Percentiles rank a stretch among this genome's conserved stretches.
Conservation (phyloP, 768 basidiomycete genomes). For the Lactarius vividus region DNA sequence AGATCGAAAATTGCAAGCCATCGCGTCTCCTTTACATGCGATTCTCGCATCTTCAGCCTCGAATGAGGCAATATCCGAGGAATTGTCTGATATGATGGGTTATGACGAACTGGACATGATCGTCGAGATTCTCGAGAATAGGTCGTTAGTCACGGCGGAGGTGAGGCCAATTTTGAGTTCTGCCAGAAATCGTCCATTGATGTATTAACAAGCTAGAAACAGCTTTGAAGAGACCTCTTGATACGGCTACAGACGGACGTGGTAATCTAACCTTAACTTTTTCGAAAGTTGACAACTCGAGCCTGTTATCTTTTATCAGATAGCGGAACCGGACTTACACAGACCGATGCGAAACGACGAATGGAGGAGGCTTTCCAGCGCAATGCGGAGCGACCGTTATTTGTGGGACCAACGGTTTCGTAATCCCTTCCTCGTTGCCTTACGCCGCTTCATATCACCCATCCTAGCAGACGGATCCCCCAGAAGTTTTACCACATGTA, state of each 20-base stretch:
- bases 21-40: conserved; percentile 32
- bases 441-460: conserved; percentile 5
- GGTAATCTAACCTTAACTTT: not conserved
- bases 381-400: conserved; percentile 67
- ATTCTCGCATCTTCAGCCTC: conserved; percentile 49
- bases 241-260: not conserved
- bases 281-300: not conserved
- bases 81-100: conserved; percentile 77
- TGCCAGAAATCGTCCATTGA: conserved; percentile 1
- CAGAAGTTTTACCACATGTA: conserved; percentile 80
- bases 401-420: conserved; percentile 52
- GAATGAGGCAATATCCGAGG: conserved; percentile 72
- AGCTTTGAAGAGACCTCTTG: conserved; percentile 3
- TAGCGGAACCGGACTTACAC: conserved; percentile 7
- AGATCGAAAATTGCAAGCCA: conserved; percentile 32
- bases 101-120: conserved; percentile 82
- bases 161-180: conserved; percentile 37
- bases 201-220: conserved; percentile 20
- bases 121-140: conserved; percentile 61
- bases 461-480: conserved; percentile 44
- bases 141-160: conserved; percentile 47
- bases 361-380: conserved; percentile 58
- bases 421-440: not conserved
- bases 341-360: conserved; percentile 46
- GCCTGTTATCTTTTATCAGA: conserved; percentile 7